Conservation (phyloP, 2,329 filamentous ascomycete genomes). For the Trichoderma breve region DNA sequence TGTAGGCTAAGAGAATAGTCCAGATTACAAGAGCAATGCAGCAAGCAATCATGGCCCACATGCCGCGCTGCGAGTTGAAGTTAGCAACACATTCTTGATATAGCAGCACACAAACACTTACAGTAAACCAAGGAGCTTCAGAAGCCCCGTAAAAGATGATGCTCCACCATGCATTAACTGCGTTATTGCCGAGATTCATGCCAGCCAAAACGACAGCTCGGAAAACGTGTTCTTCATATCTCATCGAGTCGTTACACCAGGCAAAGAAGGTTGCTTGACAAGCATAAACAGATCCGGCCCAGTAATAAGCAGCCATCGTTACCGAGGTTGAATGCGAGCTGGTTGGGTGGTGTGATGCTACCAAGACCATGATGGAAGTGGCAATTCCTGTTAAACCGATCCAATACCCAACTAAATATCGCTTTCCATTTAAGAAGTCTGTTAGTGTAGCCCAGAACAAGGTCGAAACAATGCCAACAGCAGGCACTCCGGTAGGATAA, state of each 20-base stretch:
- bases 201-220: slow-evolving; percentile 66
- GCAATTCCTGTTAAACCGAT: slow-evolving; percentile 63
- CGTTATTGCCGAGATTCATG: slow-evolving; percentile 69
- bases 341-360: slow-evolving; percentile 43
- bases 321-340: slow-evolving; percentile 45
- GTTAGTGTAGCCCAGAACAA: slow-evolving; percentile 69
- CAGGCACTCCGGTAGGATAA: slow-evolving; percentile 56
- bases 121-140: slow-evolving; percentile 63
- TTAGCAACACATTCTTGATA: too few species aligned
- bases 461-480: slow-evolving; percentile 57
- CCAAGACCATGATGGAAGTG: slow-evolving; percentile 61
- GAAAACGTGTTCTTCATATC: slow-evolving; percentile 60
- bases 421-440: slow-evolving; percentile 60
- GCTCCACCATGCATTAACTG: slow-evolving; percentile 71
- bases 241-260: slow-evolving; percentile 70
- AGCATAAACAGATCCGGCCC: slow-evolving; percentile 67
- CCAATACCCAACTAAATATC: slow-evolving; percentile 66
- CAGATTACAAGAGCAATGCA: slow-evolving; percentile 59
- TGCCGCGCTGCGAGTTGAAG: slow-evolving; percentile 46
- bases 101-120: slow-evolving; percentile 35
- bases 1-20: slow-evolving; percentile 53
- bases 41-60: slow-evolving; percentile 70
- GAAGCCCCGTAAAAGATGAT: slow-evolving; percentile 68
- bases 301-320: slow-evolving; percentile 67
- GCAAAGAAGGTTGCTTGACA: slow-evolving; percentile 74